phyloP scores from a whole-genome alignment of 495 filamentous ascomycete genomes.

The Ramalina intermedia region DNA sequence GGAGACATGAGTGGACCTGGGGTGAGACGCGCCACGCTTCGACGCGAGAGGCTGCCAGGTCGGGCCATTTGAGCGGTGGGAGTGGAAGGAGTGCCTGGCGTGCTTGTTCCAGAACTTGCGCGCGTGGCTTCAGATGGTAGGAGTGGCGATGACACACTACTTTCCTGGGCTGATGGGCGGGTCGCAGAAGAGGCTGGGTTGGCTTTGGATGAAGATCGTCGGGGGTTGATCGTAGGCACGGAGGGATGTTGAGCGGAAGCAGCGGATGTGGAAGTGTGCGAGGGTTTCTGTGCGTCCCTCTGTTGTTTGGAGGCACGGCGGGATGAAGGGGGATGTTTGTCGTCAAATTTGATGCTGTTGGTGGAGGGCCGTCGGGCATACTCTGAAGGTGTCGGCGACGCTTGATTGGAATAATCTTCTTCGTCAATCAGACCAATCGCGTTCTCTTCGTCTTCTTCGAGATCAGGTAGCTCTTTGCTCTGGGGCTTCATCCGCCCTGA shows the following conservation, averaged over 20 bases:
- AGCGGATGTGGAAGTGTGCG: constrained; percentile 3
- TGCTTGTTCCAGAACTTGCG: constrained; percentile 20
- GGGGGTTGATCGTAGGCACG: constrained; percentile 6
- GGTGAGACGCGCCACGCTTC: constrained; percentile 24
- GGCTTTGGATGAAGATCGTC: constrained; percentile 1
- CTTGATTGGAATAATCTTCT: constrained; percentile 27
- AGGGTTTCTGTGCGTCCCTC: not conserved
- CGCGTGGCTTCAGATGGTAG: constrained; percentile 21
- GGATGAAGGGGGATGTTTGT: constrained; percentile 1
- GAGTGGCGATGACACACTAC: constrained; percentile 11
- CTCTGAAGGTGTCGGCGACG: constrained; percentile 18
- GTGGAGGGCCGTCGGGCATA: constrained; percentile 10
- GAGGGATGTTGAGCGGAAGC: constrained; percentile 1
- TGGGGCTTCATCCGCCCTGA: constrained; percentile 36
- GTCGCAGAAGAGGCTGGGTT: not conserved
- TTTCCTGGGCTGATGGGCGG: constrained; percentile 7
- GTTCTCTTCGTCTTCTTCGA: constrained; percentile 31
- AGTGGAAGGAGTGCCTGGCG: constrained; percentile 6
- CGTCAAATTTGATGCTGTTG: constrained; percentile 8
- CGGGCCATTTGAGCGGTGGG: constrained; percentile 6
- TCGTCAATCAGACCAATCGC: constrained; percentile 31
- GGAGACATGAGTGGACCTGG: constrained; percentile 36
- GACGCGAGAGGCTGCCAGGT: constrained; percentile 2
- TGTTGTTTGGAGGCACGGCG: constrained; percentile 7
- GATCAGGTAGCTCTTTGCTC: constrained; percentile 30